These are phyloP conservation scores for Ceratobasidium papillatum DNA, from an alignment of 1,284 basidiomycete species.

Conservation along the genomic window DNA sequence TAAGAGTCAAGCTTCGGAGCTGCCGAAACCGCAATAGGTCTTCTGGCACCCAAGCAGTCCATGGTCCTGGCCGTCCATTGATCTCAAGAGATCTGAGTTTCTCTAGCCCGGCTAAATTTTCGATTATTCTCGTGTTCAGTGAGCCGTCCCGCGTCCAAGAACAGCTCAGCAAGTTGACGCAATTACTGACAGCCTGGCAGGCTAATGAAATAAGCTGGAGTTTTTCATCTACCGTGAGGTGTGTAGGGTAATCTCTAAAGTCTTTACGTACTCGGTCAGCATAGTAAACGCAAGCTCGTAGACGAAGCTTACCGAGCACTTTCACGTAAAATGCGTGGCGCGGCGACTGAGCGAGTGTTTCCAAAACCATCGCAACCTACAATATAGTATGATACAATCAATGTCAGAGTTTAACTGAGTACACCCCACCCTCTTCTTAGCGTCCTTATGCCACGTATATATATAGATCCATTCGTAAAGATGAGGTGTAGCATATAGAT, in stretches of 20 bases:
- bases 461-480: slow-evolving; percentile 36
- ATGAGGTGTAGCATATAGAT: slow-evolving; percentile 6
- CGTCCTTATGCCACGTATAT: slow-evolving; percentile 29
- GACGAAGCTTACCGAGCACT: slow-evolving; percentile 1
- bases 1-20: slow-evolving; percentile 20
- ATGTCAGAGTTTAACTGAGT: neutral
- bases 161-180: slow-evolving; percentile 18
- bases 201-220: neutral
- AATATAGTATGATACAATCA: neutral
- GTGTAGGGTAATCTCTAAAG: slow-evolving; percentile 28
- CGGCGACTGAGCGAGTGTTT: slow-evolving; percentile 6
- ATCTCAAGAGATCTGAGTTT: slow-evolving; percentile 20
- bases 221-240: slow-evolving; percentile 22
- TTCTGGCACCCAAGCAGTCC: slow-evolving; percentile 21
- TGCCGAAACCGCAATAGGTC: slow-evolving; percentile 22
- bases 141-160: slow-evolving; percentile 26
- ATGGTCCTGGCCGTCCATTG: slow-evolving; percentile 19
- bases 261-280: slow-evolving; percentile 1
- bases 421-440: slow-evolving; percentile 9
- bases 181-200: slow-evolving; percentile 3
- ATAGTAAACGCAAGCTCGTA: neutral
- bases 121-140: slow-evolving; percentile 5
- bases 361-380: slow-evolving; percentile 20
- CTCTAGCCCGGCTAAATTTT: neutral
- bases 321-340: slow-evolving; percentile 25